Evolutionary conservation across 176 grass and related monocot species (phyloP).

Genomic region (Metroxylon sagu): DNA sequence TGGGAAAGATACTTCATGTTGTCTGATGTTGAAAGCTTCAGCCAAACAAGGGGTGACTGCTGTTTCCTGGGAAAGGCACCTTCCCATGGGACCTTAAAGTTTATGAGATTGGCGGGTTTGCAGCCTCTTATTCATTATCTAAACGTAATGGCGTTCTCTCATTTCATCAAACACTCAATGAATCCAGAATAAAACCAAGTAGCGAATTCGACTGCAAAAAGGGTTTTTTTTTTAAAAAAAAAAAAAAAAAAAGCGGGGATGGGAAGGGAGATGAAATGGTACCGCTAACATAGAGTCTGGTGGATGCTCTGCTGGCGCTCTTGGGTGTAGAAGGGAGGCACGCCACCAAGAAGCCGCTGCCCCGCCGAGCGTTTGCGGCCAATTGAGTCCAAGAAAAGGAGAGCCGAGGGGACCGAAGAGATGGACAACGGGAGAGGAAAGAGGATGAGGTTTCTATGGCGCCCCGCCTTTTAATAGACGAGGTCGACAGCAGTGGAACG

Average conservation of each 20-base stretch:
- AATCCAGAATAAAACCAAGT: too few relatives aligned
- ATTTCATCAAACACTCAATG: too few relatives aligned
- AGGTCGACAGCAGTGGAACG: neutral
- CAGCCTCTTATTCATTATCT: too few relatives aligned
- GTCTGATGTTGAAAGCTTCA: too few relatives aligned
- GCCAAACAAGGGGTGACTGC: too few relatives aligned
- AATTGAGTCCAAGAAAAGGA: neutral
- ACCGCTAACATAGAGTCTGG: constrained; percentile 60
- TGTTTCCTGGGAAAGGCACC: too few relatives aligned
- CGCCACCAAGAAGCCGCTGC: constrained; percentile 1
- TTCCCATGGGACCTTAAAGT: too few relatives aligned
- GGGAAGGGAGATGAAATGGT: neutral
- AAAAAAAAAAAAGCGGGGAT: neutral
- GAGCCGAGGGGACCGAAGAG: neutral
- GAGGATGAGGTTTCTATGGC: neutral
- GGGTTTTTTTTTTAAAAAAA: neutral
- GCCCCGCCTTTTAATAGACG: constrained; percentile 9
- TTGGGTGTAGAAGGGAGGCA: constrained; percentile 13
- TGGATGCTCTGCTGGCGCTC: constrained; percentile 12
- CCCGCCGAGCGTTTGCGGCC: neutral
- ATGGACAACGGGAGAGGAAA: neutral
- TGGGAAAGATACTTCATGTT: too few relatives aligned
- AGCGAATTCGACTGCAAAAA: neutral
- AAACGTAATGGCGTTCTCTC: too few relatives aligned
- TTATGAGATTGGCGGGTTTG: too few relatives aligned